Evolutionary conservation across 257 asterid genomes (phyloP), one percentile per base, ranked within the genome.

Genomic region (Ocimum tenuiflorum): DNA sequence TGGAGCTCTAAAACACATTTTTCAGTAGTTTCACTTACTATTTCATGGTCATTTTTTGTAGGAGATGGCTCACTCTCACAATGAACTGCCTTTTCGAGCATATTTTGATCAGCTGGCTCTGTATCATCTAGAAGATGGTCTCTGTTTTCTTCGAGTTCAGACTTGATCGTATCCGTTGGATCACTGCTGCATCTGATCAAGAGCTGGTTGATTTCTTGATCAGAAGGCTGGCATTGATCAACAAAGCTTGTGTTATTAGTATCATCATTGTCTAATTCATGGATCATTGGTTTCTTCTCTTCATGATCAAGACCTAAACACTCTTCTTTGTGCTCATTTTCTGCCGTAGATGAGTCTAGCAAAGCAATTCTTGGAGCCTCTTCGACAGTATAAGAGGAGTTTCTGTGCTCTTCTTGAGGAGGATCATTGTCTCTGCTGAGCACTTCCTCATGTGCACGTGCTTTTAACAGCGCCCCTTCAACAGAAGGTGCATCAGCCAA

Each of bases 281-380:
- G 47, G 15, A 39, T 17, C 33, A 1, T 47, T 42, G 46, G 35
- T 23, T 42, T 38, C 69, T 76, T 77, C 54, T 77, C 72, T 70
- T 68, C 61, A 7, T 69, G 33, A 9, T 18, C 70, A 18, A 58
- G 73, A 68, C 20, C 5, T 60, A 65, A 17, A 6, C 13, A 23
- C 27, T 78, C 70, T 2, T 71, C 36, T 18, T 57, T 10, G 0
- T 1, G 14, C 6, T 76, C 77, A 9, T 70, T 52, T 39, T 29
- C 39, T 47, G 23, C 1, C 4, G 41, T 55, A 39, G 63, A 49
- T 2, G 15, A 48, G 53, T 55, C 71, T 39, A 24, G 6, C 35
- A 68, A 67, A 64, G 55, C 43, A 18, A 5, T 17, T 12, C 3
- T 51, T 51, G 72, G 46, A 76, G 41, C 56, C 46, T 38, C 71